These are phyloP conservation scores for Eudorina sp. DNA, from an alignment of 139 green algal genomes.

Conservation along the genomic window DNA sequence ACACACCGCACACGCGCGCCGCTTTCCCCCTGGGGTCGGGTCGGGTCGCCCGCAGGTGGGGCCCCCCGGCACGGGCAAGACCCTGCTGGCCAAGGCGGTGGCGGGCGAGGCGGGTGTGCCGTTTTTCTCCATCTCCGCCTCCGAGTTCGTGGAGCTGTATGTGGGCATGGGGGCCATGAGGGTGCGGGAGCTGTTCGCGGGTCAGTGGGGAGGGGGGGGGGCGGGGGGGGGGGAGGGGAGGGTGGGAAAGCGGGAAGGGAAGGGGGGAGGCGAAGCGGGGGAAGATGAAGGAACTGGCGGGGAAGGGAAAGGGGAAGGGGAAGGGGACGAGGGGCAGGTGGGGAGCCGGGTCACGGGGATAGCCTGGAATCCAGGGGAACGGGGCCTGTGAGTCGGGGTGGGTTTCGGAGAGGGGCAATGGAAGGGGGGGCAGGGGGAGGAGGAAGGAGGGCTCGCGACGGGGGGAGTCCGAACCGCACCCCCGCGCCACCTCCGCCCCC, in stretches of 20 bases:
- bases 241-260: neutral
- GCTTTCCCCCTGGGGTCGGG: no score
- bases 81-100: conserved; percentile 79
- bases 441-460: no score
- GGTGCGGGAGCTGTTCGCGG: conserved; percentile 87
- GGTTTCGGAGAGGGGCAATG: no score
- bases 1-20: no score
- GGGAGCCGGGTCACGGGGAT: no score
- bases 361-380: no score
- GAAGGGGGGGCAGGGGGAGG: no score
- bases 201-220: conserved; percentile 43
- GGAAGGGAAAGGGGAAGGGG: neutral
- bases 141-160: conserved; percentile 95
- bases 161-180: conserved; percentile 93
- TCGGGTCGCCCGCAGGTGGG: conserved; percentile 66
- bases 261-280: no score
- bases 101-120: conserved; percentile 87
- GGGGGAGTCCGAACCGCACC: no score
- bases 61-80: conserved; percentile 89
- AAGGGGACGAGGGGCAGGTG: neutral
- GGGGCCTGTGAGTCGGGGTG: no score
- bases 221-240: neutral
- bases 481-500: no score
- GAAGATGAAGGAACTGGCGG: no score
- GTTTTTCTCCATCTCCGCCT: conserved; percentile 89